Conservation (phyloP, 176 grass and related monocot genomes). For the Avena insularis region DNA sequence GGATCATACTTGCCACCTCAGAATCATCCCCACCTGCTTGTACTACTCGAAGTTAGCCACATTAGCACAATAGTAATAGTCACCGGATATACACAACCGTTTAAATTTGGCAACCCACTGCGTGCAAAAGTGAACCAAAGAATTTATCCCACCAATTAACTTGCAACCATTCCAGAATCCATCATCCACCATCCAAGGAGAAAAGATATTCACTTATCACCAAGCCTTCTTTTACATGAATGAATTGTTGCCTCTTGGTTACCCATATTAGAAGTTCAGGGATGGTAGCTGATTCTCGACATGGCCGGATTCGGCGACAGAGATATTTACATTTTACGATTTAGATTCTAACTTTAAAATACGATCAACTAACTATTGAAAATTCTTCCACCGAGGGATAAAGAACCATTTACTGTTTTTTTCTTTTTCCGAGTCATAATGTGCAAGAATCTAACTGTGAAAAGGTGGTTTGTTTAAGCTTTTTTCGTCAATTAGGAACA, state of each 20-base stretch:
- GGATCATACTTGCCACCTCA: background rate
- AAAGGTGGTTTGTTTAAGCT: background rate
- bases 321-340: background rate
- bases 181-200: slow-evolving; percentile 28
- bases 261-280: background rate
- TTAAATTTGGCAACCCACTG: slow-evolving; percentile 44
- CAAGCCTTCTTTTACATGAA: slow-evolving; percentile 28
- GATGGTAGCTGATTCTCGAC: background rate
- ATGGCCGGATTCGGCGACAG: background rate
- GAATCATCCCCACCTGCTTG: background rate
- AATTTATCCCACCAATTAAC: slow-evolving; percentile 37
- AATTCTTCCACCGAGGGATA: background rate
- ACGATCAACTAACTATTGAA: background rate
- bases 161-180: slow-evolving; percentile 37
- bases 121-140: slow-evolving; percentile 22
- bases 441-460: background rate
- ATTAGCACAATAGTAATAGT: background rate
- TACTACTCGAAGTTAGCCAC: slow-evolving; percentile 1
- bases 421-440: background rate
- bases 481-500: background rate
- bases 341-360: background rate
- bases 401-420: background rate
- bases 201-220: slow-evolving; percentile 51
- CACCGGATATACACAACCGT: slow-evolving; percentile 40
- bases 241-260: background rate